Conservation (phyloP, 371 early-diverging fungal species). For the Zychaea mexicana region DNA sequence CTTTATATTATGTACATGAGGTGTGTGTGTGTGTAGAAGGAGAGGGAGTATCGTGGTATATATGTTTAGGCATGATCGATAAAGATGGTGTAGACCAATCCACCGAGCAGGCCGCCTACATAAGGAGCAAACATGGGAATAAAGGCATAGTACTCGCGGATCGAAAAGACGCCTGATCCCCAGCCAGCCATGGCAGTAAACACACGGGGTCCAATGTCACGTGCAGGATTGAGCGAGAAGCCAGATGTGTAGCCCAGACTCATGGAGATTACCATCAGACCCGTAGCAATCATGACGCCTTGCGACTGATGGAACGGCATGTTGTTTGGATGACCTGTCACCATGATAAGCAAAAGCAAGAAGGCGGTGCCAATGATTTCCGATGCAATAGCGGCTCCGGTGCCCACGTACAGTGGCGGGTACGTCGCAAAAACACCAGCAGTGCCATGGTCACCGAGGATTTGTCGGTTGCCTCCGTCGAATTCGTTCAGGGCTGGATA, state of each 20-base stretch:
- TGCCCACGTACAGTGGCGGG: constrained; percentile 57
- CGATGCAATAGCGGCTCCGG: constrained; percentile 66
- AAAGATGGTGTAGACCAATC: constrained; percentile 65
- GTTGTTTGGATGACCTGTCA: constrained; percentile 73
- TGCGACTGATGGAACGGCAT: constrained; percentile 59
- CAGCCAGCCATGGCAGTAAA: constrained; percentile 80
- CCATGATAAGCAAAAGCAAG: constrained; percentile 70
- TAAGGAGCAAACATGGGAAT: constrained; percentile 84
- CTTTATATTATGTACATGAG: no score
- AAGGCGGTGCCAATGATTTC: constrained; percentile 82
- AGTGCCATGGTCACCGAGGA: constrained; percentile 56
- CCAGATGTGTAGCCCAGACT: constrained; percentile 76
- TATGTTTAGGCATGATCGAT: constrained; percentile 40
- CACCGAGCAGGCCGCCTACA: constrained; percentile 72
- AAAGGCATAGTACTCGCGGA: constrained; percentile 71
- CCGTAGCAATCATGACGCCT: constrained; percentile 70
- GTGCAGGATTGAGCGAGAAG: constrained; percentile 86
- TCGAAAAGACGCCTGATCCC: constrained; percentile 71
- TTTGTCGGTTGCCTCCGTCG: constrained; percentile 63
- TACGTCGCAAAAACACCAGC: constrained; percentile 75
- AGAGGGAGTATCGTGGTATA: no score
- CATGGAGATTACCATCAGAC: constrained; percentile 44
- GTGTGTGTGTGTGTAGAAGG: no score
- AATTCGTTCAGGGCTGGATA: constrained; percentile 59
- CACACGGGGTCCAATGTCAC: constrained; percentile 89